Evolutionary conservation across 192 early-diverging fungal species (phyloP).

Genomic region (Linnemannia exigua): DNA sequence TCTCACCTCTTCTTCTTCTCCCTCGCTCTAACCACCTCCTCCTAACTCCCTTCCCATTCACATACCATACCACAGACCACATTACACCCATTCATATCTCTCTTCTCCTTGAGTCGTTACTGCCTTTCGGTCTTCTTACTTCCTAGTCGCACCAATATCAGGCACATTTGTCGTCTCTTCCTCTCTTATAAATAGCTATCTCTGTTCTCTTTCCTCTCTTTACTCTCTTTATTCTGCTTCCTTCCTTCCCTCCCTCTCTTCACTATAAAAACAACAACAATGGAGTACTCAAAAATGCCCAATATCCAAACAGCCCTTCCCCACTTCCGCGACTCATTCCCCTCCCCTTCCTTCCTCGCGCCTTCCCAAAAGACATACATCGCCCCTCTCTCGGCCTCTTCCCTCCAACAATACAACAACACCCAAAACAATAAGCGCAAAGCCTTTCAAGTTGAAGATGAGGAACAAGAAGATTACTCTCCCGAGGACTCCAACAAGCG

Average conservation of each 20-base stretch:
- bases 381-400: slow-evolving; percentile 38
- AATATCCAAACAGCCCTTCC: slow-evolving; percentile 27
- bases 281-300: slow-evolving; percentile 40
- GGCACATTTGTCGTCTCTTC: background rate
- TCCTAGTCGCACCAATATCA: background rate
- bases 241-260: background rate
- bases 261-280: background rate
- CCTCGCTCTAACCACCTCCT: background rate
- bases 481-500: slow-evolving; percentile 18
- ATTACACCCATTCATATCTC: background rate
- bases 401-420: slow-evolving; percentile 31
- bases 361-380: slow-evolving; percentile 12
- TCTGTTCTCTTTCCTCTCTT: background rate
- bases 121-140: background rate
- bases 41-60: background rate
- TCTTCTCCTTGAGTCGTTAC: background rate
- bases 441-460: background rate
- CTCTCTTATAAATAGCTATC: slow-evolving; percentile 11
- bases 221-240: background rate
- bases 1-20: background rate
- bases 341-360: slow-evolving; percentile 5
- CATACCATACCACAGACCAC: background rate
- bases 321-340: slow-evolving; percentile 37
- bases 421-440: slow-evolving; percentile 22
- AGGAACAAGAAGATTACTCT: background rate